phyloP scores from a whole-genome alignment of 1,284 basidiomycete species.

The Omphalotus olearius region DNA sequence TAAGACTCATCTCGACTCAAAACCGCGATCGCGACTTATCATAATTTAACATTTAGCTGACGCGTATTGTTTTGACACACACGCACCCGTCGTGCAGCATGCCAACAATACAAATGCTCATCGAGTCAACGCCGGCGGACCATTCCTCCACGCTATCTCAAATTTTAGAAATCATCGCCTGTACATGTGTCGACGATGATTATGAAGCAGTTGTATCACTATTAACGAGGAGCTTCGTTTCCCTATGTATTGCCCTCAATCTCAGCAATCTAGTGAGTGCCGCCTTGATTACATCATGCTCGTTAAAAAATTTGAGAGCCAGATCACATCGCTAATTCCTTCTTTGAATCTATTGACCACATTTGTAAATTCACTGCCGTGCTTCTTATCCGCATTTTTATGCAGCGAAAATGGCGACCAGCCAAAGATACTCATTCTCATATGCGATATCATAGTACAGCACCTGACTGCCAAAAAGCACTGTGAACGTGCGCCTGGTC shows the following conservation, averaged over 20 bases:
- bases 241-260: slow-evolving; percentile 32
- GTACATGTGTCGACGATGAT: slow-evolving; percentile 29
- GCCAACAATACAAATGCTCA: slow-evolving; percentile 54
- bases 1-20: slow-evolving; percentile 24
- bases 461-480: slow-evolving; percentile 31
- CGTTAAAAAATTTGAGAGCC: slow-evolving; percentile 8
- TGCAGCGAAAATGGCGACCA: slow-evolving; percentile 21
- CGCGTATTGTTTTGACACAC: slow-evolving; percentile 56
- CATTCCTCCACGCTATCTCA: slow-evolving; percentile 39
- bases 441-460: slow-evolving; percentile 39
- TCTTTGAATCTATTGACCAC: slow-evolving; percentile 48
- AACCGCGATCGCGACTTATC: neutral
- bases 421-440: slow-evolving; percentile 32
- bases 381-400: slow-evolving; percentile 39
- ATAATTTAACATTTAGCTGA: slow-evolving; percentile 38
- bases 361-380: slow-evolving; percentile 45
- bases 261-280: slow-evolving; percentile 37
- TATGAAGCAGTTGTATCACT: slow-evolving; percentile 27
- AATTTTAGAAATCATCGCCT: slow-evolving; percentile 49
- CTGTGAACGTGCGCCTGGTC: slow-evolving; percentile 21
- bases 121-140: slow-evolving; percentile 33
- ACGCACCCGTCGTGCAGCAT: slow-evolving; percentile 30
- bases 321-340: slow-evolving; percentile 46
- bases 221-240: slow-evolving; percentile 34
- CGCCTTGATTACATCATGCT: slow-evolving; percentile 7